phyloP scores from a whole-genome alignment of 352 stramenopile genomes.

The Hyaloperonospora brassicae region DNA sequence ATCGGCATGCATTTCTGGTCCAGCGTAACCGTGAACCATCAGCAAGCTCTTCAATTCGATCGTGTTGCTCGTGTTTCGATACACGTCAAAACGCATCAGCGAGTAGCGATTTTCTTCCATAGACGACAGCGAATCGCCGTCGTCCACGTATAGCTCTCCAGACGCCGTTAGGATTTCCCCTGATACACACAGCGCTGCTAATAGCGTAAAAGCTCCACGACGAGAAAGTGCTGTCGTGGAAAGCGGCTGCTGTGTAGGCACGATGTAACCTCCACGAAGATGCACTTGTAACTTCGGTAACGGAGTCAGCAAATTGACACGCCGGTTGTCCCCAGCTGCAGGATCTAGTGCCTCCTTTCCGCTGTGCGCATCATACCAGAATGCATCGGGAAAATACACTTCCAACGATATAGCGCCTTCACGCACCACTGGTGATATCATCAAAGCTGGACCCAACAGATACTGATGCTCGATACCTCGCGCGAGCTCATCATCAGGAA shows the following conservation, averaged over 20 bases:
- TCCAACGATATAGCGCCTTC: constrained; percentile 43
- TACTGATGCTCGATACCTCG: constrained; percentile 59
- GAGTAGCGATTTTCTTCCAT: constrained; percentile 53
- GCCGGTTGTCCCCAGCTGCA: constrained; percentile 9
- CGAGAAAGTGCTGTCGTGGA: constrained; percentile 53
- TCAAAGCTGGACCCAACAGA: constrained; percentile 55
- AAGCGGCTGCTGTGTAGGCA: constrained; percentile 48
- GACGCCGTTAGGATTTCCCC: constrained; percentile 18
- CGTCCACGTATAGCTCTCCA: constrained; percentile 71
- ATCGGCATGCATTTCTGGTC: constrained; percentile 57
- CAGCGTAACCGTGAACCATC: constrained; percentile 42
- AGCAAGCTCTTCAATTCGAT: constrained; percentile 38
- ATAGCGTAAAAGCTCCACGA: constrained; percentile 41
- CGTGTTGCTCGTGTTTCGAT: constrained; percentile 27
- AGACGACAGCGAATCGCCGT: constrained; percentile 59
- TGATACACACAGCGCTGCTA: constrained; percentile 38
- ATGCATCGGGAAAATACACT: constrained; percentile 61
- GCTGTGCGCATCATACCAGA: constrained; percentile 61
- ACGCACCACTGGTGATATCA: constrained; percentile 73
- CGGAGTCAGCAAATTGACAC: constrained; percentile 41
- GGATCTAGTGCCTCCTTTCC: constrained; percentile 29
- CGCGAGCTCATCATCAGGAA: constrained; percentile 36
- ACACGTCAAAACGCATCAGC: constrained; percentile 34
- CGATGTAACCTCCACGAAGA: constrained; percentile 52
- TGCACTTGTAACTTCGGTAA: constrained; percentile 53